Evolutionary conservation across 257 asterid species (phyloP), one percentile per base, ranked within the genome.

Genomic region (Solanum pinnatisectum): DNA sequence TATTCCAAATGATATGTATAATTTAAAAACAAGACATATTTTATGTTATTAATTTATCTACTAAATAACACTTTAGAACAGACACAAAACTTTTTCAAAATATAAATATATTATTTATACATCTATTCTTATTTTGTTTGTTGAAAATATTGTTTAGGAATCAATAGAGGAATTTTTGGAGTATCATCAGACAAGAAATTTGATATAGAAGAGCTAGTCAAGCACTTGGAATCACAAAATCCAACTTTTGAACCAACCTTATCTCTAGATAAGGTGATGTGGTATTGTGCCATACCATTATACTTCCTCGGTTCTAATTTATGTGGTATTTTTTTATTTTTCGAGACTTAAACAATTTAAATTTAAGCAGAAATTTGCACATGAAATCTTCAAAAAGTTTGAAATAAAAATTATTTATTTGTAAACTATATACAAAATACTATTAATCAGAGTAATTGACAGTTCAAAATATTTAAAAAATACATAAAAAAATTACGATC

Each of bases 121-220:
- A 59, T 59, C 8, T 59, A 63, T 63, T 23, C 71, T 78, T 14
- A 40, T 13, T 40, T n/a, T 42, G 37, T 40, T 78, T 42, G n/a
- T 77, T 25, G 33, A 52, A 12, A 4, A 25, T 40, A 72, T 86
- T 59, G 23, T 71, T 33, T 89, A 96, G 99, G 98, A 71, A 91
- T 95, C 52, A 93, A 96, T 71, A 94, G 99, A 89, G 99, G 99
- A 82, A 95, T 96, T 67, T 96, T 96, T 90, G 99, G 99, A 86
- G 93, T 93, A 30, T 87, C 94, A 14, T 92, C 95, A 11, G 93
- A 88, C 22, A 94, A 90, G 92, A 95, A 92, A 90, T 68, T 71
- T 87, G 95, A 93, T 90, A 95, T 96, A 73, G 91, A 89, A 86
- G 90, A 84, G 52, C 71, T 95, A 91, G 96, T 95, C 79, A 91